Conservation (phyloP, 768 basidiomycete species). For the Albatrellus ellisii region DNA sequence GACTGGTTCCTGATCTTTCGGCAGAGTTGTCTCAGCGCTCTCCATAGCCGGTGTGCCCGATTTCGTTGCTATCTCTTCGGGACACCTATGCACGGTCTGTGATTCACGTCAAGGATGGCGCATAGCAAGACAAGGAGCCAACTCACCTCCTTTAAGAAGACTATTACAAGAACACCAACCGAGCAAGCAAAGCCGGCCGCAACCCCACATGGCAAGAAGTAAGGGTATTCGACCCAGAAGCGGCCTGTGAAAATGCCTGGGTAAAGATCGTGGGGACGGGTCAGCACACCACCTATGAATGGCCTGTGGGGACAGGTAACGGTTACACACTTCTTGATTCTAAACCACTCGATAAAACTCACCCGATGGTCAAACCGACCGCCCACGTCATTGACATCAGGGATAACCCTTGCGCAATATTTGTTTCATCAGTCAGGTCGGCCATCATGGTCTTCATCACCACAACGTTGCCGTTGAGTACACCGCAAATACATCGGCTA, state of each 20-base stretch:
- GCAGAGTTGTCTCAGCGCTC: too few relatives aligned
- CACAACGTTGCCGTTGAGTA: conserved; percentile 29
- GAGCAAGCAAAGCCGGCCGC: conserved; percentile 18
- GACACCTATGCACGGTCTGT: too few relatives aligned
- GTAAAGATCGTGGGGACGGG: conserved; percentile 22
- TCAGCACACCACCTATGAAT: conserved; percentile 21
- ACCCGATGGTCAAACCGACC: conserved; percentile 4
- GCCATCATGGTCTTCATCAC: conserved; percentile 66
- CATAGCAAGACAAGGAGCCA: not conserved
- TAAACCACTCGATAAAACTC: conserved; percentile 8
- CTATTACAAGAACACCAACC: conserved; percentile 15
- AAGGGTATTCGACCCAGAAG: conserved; percentile 24
- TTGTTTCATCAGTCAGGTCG: conserved; percentile 50
- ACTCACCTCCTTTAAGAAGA: conserved; percentile 22
- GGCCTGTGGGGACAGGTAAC: too few relatives aligned
- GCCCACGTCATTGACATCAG: conserved; percentile 19
- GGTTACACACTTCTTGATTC: too few relatives aligned
- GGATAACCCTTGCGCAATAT: conserved; percentile 30
- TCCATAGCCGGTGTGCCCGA: too few relatives aligned
- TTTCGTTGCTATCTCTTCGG: too few relatives aligned
- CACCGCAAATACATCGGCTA: conserved; percentile 2
- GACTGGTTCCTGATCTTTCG: too few relatives aligned
- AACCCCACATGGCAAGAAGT: conserved; percentile 24
- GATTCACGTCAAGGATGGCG: too few relatives aligned
- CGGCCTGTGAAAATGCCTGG: conserved; percentile 17